phyloP scores from a whole-genome alignment of 768 basidiomycete species.

The Russula sp. region DNA sequence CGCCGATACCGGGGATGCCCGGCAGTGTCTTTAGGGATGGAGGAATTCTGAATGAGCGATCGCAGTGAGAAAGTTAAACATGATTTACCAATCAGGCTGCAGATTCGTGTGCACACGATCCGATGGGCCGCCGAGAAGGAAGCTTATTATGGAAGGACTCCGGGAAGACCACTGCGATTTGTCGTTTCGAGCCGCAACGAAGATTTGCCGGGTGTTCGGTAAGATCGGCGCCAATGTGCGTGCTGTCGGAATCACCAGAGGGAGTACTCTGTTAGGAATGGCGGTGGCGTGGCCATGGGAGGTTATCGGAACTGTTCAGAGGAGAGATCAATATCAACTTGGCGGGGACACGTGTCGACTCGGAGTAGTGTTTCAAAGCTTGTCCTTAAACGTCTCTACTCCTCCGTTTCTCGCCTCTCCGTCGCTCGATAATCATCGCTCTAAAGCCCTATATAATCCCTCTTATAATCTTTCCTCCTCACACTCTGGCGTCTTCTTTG shows the following conservation, averaged over 20 bases:
- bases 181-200: neutral
- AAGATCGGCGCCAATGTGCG: neutral
- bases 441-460: constrained; percentile 24
- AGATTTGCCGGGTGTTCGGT: neutral
- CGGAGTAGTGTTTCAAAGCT: too few species aligned
- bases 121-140: too few species aligned
- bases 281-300: neutral
- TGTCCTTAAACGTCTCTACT: constrained; percentile 3
- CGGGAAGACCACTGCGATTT: neutral
- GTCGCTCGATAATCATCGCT: constrained; percentile 23
- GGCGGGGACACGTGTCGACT: neutral
- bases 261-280: neutral
- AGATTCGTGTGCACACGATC: too few species aligned
- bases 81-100: neutral
- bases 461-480: neutral
- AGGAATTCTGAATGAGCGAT: neutral
- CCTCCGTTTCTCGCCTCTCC: constrained; percentile 8
- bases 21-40: neutral
- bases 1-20: neutral
- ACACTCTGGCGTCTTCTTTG: neutral
- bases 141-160: too few species aligned
- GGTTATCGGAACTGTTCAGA: too few species aligned
- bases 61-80: neutral
- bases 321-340: neutral
- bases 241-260: neutral